These are phyloP conservation scores for Cystobasidium onofrii DNA, from an alignment of 768 basidiomycete species.

Conservation along the genomic window DNA sequence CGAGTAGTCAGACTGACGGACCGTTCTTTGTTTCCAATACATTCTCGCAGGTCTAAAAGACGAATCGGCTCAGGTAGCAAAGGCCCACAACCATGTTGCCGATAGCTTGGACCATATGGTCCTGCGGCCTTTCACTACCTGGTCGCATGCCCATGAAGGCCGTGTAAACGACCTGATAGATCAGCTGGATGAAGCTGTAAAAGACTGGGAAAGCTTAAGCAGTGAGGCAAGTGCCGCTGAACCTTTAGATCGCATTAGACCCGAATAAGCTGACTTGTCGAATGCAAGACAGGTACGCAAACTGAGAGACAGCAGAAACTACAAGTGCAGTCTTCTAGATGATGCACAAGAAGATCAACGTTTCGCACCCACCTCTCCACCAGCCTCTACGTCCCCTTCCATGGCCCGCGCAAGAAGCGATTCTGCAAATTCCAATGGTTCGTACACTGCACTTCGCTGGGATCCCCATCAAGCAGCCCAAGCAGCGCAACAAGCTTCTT, in stretches of 20 bases:
- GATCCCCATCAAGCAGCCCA: slow-evolving; percentile 3
- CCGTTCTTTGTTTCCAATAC: not conserved
- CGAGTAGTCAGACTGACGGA: no score
- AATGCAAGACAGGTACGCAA: slow-evolving; percentile 13
- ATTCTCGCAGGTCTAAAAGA: slow-evolving; percentile 2
- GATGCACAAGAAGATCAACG: slow-evolving; percentile 12
- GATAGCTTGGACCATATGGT: slow-evolving; percentile 10
- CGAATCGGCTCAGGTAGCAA: slow-evolving; percentile 13
- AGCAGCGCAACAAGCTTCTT: slow-evolving; percentile 18
- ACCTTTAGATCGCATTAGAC: no score
- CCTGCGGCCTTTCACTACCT: slow-evolving; percentile 15
- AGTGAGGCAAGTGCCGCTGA: not conserved
- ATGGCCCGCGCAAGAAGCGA: not conserved
- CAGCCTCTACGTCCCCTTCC: not conserved
- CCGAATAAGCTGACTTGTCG: no score
- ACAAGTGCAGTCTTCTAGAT: slow-evolving; percentile 6
- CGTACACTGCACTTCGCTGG: not conserved
- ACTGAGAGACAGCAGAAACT: not conserved
- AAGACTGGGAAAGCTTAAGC: slow-evolving; percentile 6
- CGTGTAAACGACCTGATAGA: slow-evolving; percentile 3
- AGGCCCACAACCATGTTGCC: slow-evolving; percentile 16
- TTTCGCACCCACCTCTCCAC: slow-evolving; percentile 17
- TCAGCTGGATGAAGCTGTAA: not conserved
- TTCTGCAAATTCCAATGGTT: not conserved
- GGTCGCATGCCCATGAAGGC: not conserved